These are phyloP conservation scores for Eimeria zaria DNA, from an alignment of 169 alveolate genomes.

Conservation along the genomic window DNA sequence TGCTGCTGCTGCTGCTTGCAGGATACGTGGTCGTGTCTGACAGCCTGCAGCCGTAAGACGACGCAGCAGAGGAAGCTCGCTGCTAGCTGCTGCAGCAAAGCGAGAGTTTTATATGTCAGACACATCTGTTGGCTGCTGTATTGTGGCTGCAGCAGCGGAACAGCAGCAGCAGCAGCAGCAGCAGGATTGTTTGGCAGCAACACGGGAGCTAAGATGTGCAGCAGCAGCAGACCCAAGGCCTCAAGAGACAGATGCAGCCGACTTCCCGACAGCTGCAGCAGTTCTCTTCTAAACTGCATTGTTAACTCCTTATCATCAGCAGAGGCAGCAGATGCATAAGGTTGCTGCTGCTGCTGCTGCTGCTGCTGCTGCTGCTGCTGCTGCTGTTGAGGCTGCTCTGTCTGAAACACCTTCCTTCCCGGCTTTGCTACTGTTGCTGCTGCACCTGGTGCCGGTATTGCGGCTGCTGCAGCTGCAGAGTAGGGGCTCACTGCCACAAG, in stretches of 20 bases:
- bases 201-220: constrained; percentile 23
- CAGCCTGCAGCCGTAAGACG: constrained; percentile 62
- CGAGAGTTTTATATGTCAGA: background rate
- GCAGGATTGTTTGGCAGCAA: background rate
- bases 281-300: constrained; percentile 14
- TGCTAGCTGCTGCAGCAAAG: constrained; percentile 47
- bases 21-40: background rate
- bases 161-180: constrained; percentile 17
- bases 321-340: background rate
- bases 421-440: constrained; percentile 42
- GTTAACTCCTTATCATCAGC: constrained; percentile 8
- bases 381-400: constrained; percentile 21
- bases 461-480: constrained; percentile 56
- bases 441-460: constrained; percentile 38
- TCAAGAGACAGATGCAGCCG: constrained; percentile 1
- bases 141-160: constrained; percentile 5
- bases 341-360: constrained; percentile 31
- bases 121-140: background rate
- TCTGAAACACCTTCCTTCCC: background rate
- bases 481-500: constrained; percentile 40
- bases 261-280: constrained; percentile 34
- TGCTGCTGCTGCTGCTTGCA: constrained; percentile 56
- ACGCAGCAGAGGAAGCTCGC: constrained; percentile 70
- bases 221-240: constrained; percentile 64
- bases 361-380: constrained; percentile 22